Conservation (phyloP, 139 green algal genomes). For the Chlorella sp. region DNA sequence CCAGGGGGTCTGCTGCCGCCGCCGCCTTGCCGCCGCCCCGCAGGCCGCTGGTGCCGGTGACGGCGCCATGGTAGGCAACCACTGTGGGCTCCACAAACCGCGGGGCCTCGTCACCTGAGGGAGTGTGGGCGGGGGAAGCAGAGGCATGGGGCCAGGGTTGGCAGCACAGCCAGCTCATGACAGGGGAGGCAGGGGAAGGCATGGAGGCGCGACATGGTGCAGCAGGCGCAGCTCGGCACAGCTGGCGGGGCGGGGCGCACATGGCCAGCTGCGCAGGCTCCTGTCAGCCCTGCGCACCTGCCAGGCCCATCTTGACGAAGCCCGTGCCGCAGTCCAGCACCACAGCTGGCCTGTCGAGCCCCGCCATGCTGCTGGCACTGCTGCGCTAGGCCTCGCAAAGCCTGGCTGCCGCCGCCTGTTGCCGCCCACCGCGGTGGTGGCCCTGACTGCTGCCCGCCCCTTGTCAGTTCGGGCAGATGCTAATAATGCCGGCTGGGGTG, state of each 20-base stretch:
- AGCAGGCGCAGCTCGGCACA: neutral
- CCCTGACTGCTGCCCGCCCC: too few relatives aligned
- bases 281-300: constrained; percentile 45
- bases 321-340: constrained; percentile 82
- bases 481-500: too few relatives aligned
- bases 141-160: neutral
- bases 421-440: neutral
- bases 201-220: neutral
- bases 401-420: neutral
- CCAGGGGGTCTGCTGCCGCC: constrained; percentile 32
- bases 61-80: constrained; percentile 35
- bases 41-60: neutral
- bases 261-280: too few relatives aligned
- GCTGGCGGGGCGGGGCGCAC: neutral
- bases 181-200: neutral
- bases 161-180: neutral
- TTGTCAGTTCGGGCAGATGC: too few relatives aligned
- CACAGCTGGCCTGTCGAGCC: constrained; percentile 53
- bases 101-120: constrained; percentile 45
- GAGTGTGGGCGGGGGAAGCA: neutral
- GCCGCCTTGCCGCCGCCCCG: neutral
- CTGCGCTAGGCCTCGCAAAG: neutral
- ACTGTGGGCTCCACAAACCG: constrained; percentile 74
- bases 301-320: constrained; percentile 81
- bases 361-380: neutral